Evolutionary conservation across 2,329 filamentous ascomycete species (phyloP).

Genomic region (Neofusicoccum laricinum): DNA sequence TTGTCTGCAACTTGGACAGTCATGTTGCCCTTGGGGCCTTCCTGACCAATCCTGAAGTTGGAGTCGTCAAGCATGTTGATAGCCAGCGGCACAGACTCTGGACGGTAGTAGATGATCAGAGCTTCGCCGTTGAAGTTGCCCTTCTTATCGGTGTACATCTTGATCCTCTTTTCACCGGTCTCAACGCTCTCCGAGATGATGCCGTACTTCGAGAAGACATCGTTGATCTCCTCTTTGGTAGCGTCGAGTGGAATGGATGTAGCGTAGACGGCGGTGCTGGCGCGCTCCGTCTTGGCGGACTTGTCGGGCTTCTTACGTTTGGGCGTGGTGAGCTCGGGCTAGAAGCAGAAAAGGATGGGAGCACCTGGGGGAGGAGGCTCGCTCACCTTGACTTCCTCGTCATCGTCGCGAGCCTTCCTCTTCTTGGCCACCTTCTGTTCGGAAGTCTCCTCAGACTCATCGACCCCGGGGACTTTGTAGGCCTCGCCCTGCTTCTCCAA

Average conservation of each 20-base stretch:
- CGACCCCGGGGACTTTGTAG: conserved; percentile 56
- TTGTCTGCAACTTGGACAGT: conserved; percentile 80
- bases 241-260: conserved; percentile 81
- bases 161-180: conserved; percentile 81
- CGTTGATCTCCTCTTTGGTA: conserved; percentile 74
- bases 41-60: conserved; percentile 68
- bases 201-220: conserved; percentile 83
- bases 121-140: conserved; percentile 93
- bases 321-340: conserved; percentile 19
- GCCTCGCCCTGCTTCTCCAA: conserved; percentile 60
- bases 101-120: conserved; percentile 89
- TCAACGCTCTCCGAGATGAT: conserved; percentile 95
- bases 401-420: not conserved
- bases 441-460: conserved; percentile 26
- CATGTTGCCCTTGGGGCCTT: conserved; percentile 59
- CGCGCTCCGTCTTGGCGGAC: conserved; percentile 23
- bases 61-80: conserved; percentile 79
- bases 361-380: too few relatives aligned
- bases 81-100: conserved; percentile 85
- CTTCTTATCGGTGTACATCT: conserved; percentile 79
- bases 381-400: not conserved
- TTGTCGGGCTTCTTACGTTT: not conserved
- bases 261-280: conserved; percentile 64
- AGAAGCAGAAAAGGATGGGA: too few relatives aligned
- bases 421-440: not conserved